These are phyloP conservation scores for Colletotrichum sp. DNA, from an alignment of 2,329 filamentous ascomycete genomes.

Conservation along the genomic window DNA sequence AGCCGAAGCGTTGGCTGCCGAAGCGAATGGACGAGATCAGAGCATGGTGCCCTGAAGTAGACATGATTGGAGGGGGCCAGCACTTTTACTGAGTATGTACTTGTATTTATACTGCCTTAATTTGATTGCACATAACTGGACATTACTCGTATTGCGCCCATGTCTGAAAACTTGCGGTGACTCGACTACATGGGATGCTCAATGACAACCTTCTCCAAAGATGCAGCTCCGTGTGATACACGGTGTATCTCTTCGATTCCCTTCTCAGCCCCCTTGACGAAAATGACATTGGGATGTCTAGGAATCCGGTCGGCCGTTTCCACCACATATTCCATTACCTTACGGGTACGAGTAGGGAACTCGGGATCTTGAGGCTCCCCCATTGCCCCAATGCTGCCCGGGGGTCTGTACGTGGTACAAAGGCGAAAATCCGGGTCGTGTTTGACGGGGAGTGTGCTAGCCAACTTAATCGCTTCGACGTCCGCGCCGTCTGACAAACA, in stretches of 20 bases:
- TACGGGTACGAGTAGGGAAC: background rate
- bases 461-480: background rate
- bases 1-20: slow-evolving; percentile 27
- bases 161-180: background rate
- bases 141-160: background rate
- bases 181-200: background rate
- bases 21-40: slow-evolving; percentile 27
- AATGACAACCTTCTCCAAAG: background rate
- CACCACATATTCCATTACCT: background rate
- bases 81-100: background rate
- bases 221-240: background rate
- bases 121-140: background rate
- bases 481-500: background rate
- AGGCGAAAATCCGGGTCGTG: background rate
- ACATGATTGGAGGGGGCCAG: slow-evolving; percentile 8
- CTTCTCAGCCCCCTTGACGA: background rate
- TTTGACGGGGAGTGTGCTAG: background rate
- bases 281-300: background rate
- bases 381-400: background rate
- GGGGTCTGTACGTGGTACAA: background rate
- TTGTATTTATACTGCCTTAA: background rate
- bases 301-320: background rate
- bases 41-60: slow-evolving; percentile 34
- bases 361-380: background rate
- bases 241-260: background rate